A percentile compares a stretch with the other conserved stretches of the same genome.
These are phyloP conservation scores for Sclerotinia subarctica DNA, from an alignment of 2,329 filamentous ascomycete species.

Conservation along the genomic window DNA sequence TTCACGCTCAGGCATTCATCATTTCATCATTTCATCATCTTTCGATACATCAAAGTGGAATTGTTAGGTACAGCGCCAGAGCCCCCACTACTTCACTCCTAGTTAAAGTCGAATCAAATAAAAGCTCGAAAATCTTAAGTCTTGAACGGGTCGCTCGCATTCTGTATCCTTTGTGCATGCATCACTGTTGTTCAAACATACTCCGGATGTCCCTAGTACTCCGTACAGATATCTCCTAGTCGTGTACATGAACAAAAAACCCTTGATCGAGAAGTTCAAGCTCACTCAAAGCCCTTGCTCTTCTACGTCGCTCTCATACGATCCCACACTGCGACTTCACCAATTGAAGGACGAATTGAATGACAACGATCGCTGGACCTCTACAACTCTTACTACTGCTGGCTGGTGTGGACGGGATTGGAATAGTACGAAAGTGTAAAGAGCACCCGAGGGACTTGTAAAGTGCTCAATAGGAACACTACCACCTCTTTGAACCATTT, in stretches of 20 bases:
- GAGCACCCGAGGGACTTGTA: not conserved
- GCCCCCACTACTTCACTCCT: not conserved
- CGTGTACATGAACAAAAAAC: not conserved
- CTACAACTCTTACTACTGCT: not conserved
- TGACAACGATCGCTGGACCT: not conserved
- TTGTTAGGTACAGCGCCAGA: not conserved
- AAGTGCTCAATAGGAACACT: not conserved
- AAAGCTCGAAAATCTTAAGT: not conserved
- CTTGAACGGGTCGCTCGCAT: not conserved
- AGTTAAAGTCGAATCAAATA: slow-evolving; percentile 4
- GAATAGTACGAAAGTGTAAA: slow-evolving; percentile 6
- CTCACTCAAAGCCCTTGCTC: not conserved
- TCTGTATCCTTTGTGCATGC: slow-evolving; percentile 10
- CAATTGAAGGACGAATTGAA: slow-evolving; percentile 4
- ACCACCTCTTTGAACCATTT: not conserved
- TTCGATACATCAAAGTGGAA: not conserved
- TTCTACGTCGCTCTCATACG: not conserved
- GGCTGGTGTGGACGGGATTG: not conserved
- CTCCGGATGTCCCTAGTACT: not conserved
- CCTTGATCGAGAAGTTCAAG: not conserved
- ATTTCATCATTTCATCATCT: not conserved
- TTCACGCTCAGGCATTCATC: slow-evolving; percentile 10
- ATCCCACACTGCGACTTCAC: slow-evolving; percentile 3
- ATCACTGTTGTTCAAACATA: not conserved
- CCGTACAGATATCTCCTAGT: not conserved